phyloP scores from a whole-genome alignment of 768 basidiomycete species.

The Lyophyllum shimeji region DNA sequence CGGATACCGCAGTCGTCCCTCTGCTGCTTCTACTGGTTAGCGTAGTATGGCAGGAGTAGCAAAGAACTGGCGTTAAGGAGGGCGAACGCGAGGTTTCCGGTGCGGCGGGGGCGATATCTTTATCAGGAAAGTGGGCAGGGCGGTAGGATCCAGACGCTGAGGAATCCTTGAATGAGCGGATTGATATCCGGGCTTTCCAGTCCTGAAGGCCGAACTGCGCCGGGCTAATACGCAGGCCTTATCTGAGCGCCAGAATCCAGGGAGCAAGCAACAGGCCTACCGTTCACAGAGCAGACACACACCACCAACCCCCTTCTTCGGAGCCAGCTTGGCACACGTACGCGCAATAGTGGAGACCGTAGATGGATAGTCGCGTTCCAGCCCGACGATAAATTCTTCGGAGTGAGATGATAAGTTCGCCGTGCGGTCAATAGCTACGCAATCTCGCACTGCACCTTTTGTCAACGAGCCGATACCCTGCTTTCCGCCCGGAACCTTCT shows the following conservation, averaged over 20 bases:
- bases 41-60: conserved; percentile 59
- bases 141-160: conserved; percentile 26
- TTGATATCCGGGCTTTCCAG: conserved; percentile 77
- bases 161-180: conserved; percentile 48
- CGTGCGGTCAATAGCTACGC: background rate
- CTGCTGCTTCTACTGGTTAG: conserved; percentile 55
- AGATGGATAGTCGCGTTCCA: conserved; percentile 83
- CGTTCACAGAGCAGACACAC: conserved; percentile 66
- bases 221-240: conserved; percentile 41
- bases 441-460: conserved; percentile 47
- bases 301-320: conserved; percentile 52
- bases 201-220: conserved; percentile 62
- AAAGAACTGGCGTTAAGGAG: conserved; percentile 41
- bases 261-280: conserved; percentile 32
- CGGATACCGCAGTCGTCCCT: conserved; percentile 20
- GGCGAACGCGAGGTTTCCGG: background rate
- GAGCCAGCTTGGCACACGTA: conserved; percentile 75
- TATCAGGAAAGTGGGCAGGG: conserved; percentile 11
- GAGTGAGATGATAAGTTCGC: background rate
- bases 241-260: background rate
- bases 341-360: conserved; percentile 83
- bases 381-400: conserved; percentile 74
- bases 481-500: conserved; percentile 42
- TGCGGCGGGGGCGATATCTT: background rate
- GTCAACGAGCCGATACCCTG: conserved; percentile 68